Conservation (phyloP, 1,284 basidiomycete genomes). For the Pseudozyma pruni region DNA sequence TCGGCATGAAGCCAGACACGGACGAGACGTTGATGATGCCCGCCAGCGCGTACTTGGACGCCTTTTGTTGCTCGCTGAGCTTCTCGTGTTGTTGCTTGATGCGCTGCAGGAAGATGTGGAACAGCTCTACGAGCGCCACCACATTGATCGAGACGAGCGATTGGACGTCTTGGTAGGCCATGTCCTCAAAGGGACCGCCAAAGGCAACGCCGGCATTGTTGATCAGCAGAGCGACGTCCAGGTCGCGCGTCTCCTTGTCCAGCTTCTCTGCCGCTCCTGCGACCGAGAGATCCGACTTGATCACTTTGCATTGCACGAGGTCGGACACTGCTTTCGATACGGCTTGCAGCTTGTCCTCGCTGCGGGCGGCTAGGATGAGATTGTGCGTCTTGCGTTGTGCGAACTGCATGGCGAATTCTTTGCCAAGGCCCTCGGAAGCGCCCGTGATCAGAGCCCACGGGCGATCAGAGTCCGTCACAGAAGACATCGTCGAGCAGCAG, state of each 20-base stretch:
- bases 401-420: constrained; percentile 22
- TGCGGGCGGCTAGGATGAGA: constrained; percentile 24
- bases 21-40: constrained; percentile 36
- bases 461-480: background rate
- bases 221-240: constrained; percentile 27
- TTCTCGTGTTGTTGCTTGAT: constrained; percentile 20
- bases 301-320: constrained; percentile 21
- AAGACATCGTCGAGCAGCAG: too few species aligned
- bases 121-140: constrained; percentile 24
- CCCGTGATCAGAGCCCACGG: constrained; percentile 35
- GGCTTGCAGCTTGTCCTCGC: constrained; percentile 12
- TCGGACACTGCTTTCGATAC: constrained; percentile 11
- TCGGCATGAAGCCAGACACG: constrained; percentile 28
- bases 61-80: constrained; percentile 18
- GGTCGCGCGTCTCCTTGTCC: constrained; percentile 12
- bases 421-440: constrained; percentile 28
- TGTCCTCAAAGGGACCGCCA: constrained; percentile 26
- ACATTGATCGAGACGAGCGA: constrained; percentile 24
- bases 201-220: constrained; percentile 42
- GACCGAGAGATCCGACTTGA: constrained; percentile 24
- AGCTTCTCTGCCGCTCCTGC: constrained; percentile 28
- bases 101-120: constrained; percentile 26
- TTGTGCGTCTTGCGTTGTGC: constrained; percentile 31
- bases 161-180: constrained; percentile 20
- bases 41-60: constrained; percentile 9